Evolutionary conservation across 2,329 filamentous ascomycete genomes (phyloP), one percentile per base, ranked within the genome.

Genomic region (Fusarium miscanthi): DNA sequence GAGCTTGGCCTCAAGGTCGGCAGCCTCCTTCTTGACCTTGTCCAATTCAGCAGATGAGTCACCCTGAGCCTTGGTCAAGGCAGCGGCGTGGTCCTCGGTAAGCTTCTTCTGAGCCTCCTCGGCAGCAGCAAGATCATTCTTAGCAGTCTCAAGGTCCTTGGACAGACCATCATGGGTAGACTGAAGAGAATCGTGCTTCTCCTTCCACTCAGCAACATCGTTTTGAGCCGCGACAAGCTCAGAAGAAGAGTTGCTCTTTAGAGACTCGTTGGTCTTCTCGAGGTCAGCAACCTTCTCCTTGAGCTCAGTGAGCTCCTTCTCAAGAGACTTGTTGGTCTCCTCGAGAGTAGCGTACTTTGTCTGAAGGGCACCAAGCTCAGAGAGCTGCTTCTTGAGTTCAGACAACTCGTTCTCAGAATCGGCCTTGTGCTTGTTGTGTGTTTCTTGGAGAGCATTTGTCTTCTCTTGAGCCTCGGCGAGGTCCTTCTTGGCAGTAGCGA

Each of bases 291-390:
- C 68, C 60, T 82, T 79, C 46, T 76, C 71, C 73, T 81, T 79
- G 43, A 82, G 76, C 25, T 76, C 73, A 30, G 67, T 73, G 27
- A 77, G 53, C 48, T 77, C 66, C 64, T 74, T 73, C 66, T 74
- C 71, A 21, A 74, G 65, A 42, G 63, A 52, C 58, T 78, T 75
- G 59, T 77, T 70, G 9, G 74, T 71, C 69, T 78, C 71, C 58
- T 82, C 76, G 14, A 82, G 75, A 30, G 77, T 73, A 40, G 75
- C 65, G 40, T 78, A 76, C 71, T 81, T 82, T 61, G 80, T 78
- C 61, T 79, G 63, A 10, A 77, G 76, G 17, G 80, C 79, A 38
- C 78, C 77, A 38, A 81, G 64, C 38, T 81, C 70, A 17, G 78
- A 71, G 21, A 83, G 76, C 69, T 78, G 77, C 53, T 77, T 73